Base-by-base conservation (phyloP, 2,329 filamentous ascomycete species). In the Mycogone perniciosa region DNA sequence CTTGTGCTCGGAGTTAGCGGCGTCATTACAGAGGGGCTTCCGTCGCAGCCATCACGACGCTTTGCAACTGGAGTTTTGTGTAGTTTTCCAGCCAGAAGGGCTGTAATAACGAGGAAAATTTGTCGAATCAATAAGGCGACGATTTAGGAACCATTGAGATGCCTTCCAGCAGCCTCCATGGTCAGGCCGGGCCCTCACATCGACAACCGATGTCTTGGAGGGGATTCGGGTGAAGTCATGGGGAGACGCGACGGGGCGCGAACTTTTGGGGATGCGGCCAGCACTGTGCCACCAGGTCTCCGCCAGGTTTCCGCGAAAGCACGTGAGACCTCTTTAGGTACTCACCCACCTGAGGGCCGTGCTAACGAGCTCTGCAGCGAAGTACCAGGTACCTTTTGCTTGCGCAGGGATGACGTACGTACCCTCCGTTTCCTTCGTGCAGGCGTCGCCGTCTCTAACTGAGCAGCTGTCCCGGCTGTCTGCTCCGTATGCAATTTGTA, bases 161-260 rank as follows among this genome's bases (percentile, higher is more conserved):
- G 1, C 5, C 33, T 59, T 56, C 13, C 13, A 39, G 7, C 13
- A 11, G 44, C 49, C 54, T 62, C 49, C 51, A 71, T 63, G 68
- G 65, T 66, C 52, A 44, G 52, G 54, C 33, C 41, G 54, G 11
- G 46, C 30, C 53, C 50, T 53, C 33, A 39, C 48, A 53, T 52
- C 34, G 13, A 29, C 31, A 13, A 44, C 46, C 26, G 44, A 48
- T 52, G 57, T 66, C 54, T 53, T 63, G 64, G 67, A 64, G 68
- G 69, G 66, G 59, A 64, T 46, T 66, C 63, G 59, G 59, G 63
- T 65, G 67, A 69, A 58, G 68, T 70, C 62, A 62, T 60, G 58
- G 68, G 67, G 64, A 69, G 68, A 72, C 71, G 71, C 71, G 71
- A 68, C 67, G 62, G 48, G 66, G 63, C 68, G 68, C 68, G 68